A percentile compares a stretch with the other conserved stretches of the same genome.
Evolutionary conservation across 306 rosid genomes (phyloP).

Genomic region (Castanospermum australe): DNA sequence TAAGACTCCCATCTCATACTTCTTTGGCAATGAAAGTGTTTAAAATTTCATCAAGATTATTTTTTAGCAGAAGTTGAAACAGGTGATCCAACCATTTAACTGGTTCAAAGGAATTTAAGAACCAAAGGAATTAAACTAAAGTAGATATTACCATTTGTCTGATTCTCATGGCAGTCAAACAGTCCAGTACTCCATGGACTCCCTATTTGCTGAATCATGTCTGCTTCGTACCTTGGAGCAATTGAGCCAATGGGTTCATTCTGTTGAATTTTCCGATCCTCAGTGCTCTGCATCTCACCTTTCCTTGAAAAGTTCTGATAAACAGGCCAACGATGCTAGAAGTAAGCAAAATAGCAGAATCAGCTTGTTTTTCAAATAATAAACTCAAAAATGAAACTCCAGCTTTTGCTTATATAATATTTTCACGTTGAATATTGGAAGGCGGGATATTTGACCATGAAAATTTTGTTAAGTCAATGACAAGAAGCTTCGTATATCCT

Average conservation of each 20-base stretch:
- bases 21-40: not conserved
- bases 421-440: not conserved
- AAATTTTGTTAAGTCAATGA: slow-evolving; percentile 24
- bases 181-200: slow-evolving; percentile 62
- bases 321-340: not conserved
- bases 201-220: slow-evolving; percentile 36
- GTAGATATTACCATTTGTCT: slow-evolving; percentile 52
- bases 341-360: not conserved
- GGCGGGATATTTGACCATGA: not conserved
- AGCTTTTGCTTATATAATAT: not conserved
- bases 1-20: not conserved
- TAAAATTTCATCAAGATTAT: not conserved
- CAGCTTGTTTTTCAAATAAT: not conserved
- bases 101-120: not conserved
- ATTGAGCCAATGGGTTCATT: slow-evolving; percentile 24
- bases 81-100: not conserved
- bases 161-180: slow-evolving; percentile 65
- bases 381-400: not conserved
- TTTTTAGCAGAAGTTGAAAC: not conserved
- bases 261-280: slow-evolving; percentile 26
- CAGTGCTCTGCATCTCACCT: slow-evolving; percentile 8
- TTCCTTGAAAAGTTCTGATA: not conserved
- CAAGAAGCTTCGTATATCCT: slow-evolving; percentile 12
- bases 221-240: slow-evolving; percentile 29
- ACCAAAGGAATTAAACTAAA: not conserved